Conservation (phyloP, 768 basidiomycete species). For the Leccinellum rugosiceps region DNA sequence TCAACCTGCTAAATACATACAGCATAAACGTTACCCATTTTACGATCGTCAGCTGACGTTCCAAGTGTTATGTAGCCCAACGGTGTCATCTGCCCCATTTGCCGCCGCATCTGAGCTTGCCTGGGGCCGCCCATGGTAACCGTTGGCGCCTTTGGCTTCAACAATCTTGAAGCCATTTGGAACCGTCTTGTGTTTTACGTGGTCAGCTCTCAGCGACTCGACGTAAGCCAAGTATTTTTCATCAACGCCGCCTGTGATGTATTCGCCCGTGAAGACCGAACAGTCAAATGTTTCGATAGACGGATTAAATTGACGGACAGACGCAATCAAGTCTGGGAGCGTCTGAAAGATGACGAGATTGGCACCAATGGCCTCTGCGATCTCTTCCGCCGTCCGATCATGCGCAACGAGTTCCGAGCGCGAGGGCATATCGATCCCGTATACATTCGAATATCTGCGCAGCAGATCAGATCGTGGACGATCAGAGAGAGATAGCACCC, state of each 20-base stretch:
- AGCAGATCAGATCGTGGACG: slow-evolving; percentile 1
- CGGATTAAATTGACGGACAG: slow-evolving; percentile 83
- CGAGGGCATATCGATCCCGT: slow-evolving; percentile 99
- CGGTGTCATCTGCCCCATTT: slow-evolving; percentile 70
- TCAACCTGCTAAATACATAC: neutral
- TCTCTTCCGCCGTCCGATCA: slow-evolving; percentile 62
- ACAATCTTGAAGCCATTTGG: slow-evolving; percentile 31
- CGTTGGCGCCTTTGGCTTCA: slow-evolving; percentile 35
- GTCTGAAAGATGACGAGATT: slow-evolving; percentile 97
- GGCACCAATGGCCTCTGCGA: slow-evolving; percentile 84
- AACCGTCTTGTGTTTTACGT: slow-evolving; percentile 56
- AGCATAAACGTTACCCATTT: slow-evolving; percentile 1
- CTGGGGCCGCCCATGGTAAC: slow-evolving; percentile 16
- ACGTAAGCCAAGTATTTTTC: slow-evolving; percentile 74
- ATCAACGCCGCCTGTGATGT: slow-evolving; percentile 91
- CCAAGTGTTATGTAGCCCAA: slow-evolving; percentile 78
- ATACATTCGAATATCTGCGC: slow-evolving; percentile 83
- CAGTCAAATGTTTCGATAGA: slow-evolving; percentile 82
- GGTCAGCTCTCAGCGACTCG: slow-evolving; percentile 79
- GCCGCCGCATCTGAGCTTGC: slow-evolving; percentile 40
- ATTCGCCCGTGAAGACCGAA: slow-evolving; percentile 96
- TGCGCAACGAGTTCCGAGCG: slow-evolving; percentile 90
- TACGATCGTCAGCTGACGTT: slow-evolving; percentile 33
- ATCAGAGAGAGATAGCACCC: slow-evolving; percentile 8
- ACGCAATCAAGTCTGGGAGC: slow-evolving; percentile 79